Evolutionary conservation across 1,284 basidiomycete species (phyloP), one percentile per base, ranked within the genome.

Genomic region (Filobasidium uniguttulatum): DNA sequence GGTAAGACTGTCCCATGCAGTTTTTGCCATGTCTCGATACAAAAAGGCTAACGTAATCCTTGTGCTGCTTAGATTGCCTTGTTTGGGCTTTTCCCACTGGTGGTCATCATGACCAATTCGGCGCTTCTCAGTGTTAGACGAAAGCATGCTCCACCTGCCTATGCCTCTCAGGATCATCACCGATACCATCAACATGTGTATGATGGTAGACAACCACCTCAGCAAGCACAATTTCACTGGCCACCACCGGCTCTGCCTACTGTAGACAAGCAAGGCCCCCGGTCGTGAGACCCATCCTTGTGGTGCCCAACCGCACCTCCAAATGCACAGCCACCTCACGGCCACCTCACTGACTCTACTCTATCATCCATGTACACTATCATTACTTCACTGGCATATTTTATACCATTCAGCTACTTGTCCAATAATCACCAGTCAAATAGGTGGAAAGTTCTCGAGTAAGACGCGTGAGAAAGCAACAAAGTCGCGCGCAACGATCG

Each of bases 71-170:
- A 88, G 85, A 73, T 75, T 25, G 89, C 70, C 80, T 82, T 12
- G 66, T 89, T 60, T 79, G 80, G 54, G 86, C 85, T 28, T 70
- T 89, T 46, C 75, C 81, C 15, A 86, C 87, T 67, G 63, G 23
- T 88, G 55, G 84, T 85, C 25, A 71, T 85, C 33, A 82, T 90
- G 67, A 78, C 88, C 67, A 90, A 90, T 70, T 75, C 83, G 6
- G 72, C 88, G 33, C 73, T 88, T 46, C 84, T 66, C 57, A 68
- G 64, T 54, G 58, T 68, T 8, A 59, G 66, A 6, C 58, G 64
- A 34, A 60, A 61, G 49, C 59, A 61, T 29, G 47, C 47, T 14
- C 50, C 43, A 33, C 46, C 50, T 9, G 44, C 41, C 35, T 17
- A 26, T 14, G n/a, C 17, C n/a, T 10, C 3, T 28, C 44, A 7